Evolutionary conservation across 2,329 filamentous ascomycete genomes (phyloP).

Genomic region (Talaromyces sp.): DNA sequence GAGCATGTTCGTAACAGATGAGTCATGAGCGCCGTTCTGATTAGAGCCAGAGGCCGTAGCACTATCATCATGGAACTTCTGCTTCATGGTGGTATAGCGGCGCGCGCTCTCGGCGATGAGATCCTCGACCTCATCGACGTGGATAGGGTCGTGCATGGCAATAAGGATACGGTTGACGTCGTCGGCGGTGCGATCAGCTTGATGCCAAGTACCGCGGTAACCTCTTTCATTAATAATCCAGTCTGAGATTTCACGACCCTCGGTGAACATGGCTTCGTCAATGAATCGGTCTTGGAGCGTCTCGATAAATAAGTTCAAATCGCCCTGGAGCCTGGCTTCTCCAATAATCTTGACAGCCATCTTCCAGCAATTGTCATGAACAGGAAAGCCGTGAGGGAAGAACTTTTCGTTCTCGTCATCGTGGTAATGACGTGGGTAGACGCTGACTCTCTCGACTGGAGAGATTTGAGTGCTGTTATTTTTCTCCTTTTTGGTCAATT

Average conservation of each 20-base stretch:
- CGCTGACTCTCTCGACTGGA: slow-evolving; percentile 4
- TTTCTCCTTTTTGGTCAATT: neutral
- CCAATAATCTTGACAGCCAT: slow-evolving; percentile 10
- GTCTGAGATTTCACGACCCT: neutral
- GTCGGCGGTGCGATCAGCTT: neutral
- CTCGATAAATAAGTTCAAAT: neutral
- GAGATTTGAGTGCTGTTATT: neutral
- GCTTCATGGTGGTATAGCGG: neutral
- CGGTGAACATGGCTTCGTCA: neutral
- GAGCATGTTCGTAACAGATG: neutral
- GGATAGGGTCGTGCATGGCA: slow-evolving; percentile 8
- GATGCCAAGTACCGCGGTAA: neutral
- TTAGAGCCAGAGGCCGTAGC: neutral
- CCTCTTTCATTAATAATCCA: slow-evolving; percentile 11
- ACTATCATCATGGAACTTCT: neutral
- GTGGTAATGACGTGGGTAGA: slow-evolving; percentile 14
- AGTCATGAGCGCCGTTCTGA: neutral
- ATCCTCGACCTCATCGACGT: slow-evolving; percentile 10
- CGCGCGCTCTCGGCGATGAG: slow-evolving; percentile 14
- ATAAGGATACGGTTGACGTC: slow-evolving; percentile 9
- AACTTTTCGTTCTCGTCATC: slow-evolving; percentile 1
- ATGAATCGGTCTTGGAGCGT: slow-evolving; percentile 1
- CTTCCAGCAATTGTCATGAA: slow-evolving; percentile 15
- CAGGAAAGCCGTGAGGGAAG: slow-evolving; percentile 15
- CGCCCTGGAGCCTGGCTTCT: neutral